Percentiles rank a stretch among this genome's conserved stretches.
Conservation (phyloP, 75 land plant genomes). For the Cupressus sempervirens region DNA sequence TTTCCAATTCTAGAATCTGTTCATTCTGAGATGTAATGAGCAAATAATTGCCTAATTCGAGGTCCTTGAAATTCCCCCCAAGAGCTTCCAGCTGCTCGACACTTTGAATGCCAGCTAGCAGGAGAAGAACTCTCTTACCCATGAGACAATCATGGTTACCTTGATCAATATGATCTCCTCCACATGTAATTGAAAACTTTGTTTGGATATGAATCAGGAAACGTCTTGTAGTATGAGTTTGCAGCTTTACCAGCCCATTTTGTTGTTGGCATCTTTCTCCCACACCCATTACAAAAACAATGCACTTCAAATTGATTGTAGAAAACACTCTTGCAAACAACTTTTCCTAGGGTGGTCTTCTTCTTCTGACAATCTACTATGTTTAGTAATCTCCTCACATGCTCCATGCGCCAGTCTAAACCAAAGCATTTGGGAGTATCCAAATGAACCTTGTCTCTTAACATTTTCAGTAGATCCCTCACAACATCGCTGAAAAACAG, state of each 20-base stretch:
- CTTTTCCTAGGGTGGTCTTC: too few species aligned
- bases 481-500: background rate
- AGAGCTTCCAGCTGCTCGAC: background rate
- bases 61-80: background rate
- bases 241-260: background rate
- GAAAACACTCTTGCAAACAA: background rate
- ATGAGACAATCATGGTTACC: background rate
- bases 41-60: background rate
- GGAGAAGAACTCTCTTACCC: background rate
- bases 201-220: too few species aligned
- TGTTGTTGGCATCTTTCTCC: background rate
- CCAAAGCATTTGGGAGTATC: background rate
- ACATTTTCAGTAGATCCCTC: background rate
- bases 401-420: background rate
- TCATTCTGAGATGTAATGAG: background rate
- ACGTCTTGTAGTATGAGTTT: background rate
- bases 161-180: background rate
- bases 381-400: too few species aligned
- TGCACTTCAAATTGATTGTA: background rate
- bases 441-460: too few species aligned
- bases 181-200: background rate
- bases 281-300: background rate
- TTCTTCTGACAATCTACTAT: background rate
- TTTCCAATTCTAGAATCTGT: background rate
- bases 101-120: background rate